Evolutionary conservation across 2,329 filamentous ascomycete genomes (phyloP), one percentile per base, ranked within the genome.

Genomic region (Fusarium albidum): DNA sequence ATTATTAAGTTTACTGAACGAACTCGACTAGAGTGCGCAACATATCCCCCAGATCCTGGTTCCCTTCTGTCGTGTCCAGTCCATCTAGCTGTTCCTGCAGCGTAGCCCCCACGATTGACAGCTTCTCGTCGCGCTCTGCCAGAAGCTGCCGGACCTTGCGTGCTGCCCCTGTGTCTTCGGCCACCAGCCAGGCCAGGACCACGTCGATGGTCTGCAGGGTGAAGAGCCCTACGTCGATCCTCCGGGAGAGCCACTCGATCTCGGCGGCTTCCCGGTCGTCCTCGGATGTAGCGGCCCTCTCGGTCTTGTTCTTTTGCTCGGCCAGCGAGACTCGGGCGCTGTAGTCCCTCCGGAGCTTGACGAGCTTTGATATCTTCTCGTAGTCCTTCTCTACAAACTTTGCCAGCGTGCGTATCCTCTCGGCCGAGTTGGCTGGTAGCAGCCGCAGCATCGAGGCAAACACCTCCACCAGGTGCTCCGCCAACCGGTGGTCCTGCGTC

Each of bases 311-410:
- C 46, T 83, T 83, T 68, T 90, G 84, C 55, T 75, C 71, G 14
- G 69, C 71, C 14, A 59, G 64, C 44, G 93, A 89, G 1, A 91
- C 86, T 0, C 80, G 76, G 1, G 75, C 77, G 0, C 83, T 82
- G 69, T 92, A 96, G 11, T 90, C 88, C 40, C 84, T 77, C 33
- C 93, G 84, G 40, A 97, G 73, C 54, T 82, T 79, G 29, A 96
- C 72, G 5, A 98, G 78, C 69, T 87, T 91, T 6, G 70, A 76
- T 31, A 92, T 85, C 78, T 98, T 98, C 63, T 88, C 91, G 70
- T 96, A 96, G 61, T 96, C 87, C 69, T 92, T 96, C 72, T 99
- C 95, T 14, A 96, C 89, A 67, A 98, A 98, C 69, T 99, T 99
- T 40, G 93, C 94, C 5, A 98, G 81, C 1, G 89, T 84, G 5